Percentiles rank a stretch among this genome's conserved stretches.
Conservation (phyloP, 768 basidiomycete genomes). For the Suillus brevipes region DNA sequence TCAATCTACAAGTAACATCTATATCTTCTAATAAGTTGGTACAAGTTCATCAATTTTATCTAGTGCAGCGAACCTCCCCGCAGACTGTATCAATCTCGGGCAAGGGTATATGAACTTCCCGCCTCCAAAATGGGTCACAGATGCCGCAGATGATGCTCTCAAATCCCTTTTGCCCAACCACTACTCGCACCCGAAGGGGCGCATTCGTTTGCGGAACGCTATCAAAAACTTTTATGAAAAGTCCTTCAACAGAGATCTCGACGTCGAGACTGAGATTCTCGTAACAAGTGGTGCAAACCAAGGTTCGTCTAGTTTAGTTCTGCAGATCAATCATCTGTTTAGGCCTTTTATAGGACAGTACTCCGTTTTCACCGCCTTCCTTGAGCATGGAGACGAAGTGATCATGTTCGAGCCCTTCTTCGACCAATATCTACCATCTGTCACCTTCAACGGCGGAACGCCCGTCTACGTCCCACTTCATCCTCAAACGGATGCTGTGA, state of each 20-base stretch:
- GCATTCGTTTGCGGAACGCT: conserved; percentile 84
- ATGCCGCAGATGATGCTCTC: conserved; percentile 73
- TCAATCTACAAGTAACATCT: conserved; percentile 75
- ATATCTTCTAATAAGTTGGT: conserved; percentile 10
- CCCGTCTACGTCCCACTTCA: conserved; percentile 96
- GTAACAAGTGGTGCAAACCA: conserved; percentile 98
- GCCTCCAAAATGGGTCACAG: conserved; percentile 77
- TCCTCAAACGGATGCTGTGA: conserved; percentile 60
- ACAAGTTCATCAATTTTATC: conserved; percentile 4
- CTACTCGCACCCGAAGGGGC: conserved; percentile 90
- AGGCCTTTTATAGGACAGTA: conserved; percentile 70
- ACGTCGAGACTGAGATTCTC: conserved; percentile 85
- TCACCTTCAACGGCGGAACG: conserved; percentile 90
- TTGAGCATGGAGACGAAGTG: conserved; percentile 92
- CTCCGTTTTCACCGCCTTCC: conserved; percentile 87
- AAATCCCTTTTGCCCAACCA: conserved; percentile 67
- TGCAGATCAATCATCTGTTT: conserved; percentile 4
- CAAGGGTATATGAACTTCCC: conserved; percentile 94
- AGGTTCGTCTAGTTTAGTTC: conserved; percentile 47
- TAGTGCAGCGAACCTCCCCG: conserved; percentile 85
- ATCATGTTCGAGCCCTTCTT: conserved; percentile 99
- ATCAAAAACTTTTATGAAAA: conserved; percentile 79
- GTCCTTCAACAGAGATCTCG: conserved; percentile 64
- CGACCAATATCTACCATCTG: conserved; percentile 91
- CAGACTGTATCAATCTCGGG: conserved; percentile 94